Conservation (phyloP, 1,284 basidiomycete genomes). For the Moesziomyces aphidis region DNA sequence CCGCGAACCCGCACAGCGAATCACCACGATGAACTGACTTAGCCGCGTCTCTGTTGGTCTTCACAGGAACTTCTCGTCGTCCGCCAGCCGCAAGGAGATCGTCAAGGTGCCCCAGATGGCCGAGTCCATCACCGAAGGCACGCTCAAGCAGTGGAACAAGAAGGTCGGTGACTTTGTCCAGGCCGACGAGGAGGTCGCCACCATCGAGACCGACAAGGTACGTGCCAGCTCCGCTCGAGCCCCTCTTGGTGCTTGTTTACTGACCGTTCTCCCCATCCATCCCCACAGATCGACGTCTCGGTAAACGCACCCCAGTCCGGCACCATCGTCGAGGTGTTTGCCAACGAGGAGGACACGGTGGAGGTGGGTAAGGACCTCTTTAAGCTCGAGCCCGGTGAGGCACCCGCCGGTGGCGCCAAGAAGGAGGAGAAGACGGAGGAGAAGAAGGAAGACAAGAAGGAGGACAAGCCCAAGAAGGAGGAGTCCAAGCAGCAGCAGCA, state of each 20-base stretch:
- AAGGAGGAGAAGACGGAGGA: conserved; percentile 69
- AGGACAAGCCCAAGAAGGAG: conserved; percentile 66
- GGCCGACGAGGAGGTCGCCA: conserved; percentile 94
- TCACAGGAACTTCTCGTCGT: conserved; percentile 45
- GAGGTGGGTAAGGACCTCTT: conserved; percentile 94
- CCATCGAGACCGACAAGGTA: conserved; percentile 99
- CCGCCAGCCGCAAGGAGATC: conserved; percentile 71
- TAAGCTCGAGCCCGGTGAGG: conserved; percentile 82
- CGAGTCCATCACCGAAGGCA: conserved; percentile 98
- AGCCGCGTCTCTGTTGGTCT: background rate
- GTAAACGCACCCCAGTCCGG: conserved; percentile 93
- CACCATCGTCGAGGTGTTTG: conserved; percentile 86
- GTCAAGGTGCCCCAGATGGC: conserved; percentile 99
- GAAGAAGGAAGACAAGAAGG: conserved; percentile 61
- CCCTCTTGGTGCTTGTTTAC: background rate
- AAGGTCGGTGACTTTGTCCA: conserved; percentile 91
- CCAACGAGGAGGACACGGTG: conserved; percentile 92
- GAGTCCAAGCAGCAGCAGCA: conserved; percentile 61
- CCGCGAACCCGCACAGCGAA: background rate
- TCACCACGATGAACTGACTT: background rate
- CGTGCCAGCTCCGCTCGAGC: conserved; percentile 12
- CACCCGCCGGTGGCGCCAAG: conserved; percentile 72
- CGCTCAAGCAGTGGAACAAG: conserved; percentile 94
- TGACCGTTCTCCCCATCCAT: background rate
- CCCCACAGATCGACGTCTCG: conserved; percentile 87